Evolutionary conservation across 768 basidiomycete species (phyloP), one percentile per base, ranked within the genome.

Genomic region (Tulasnella sp.): DNA sequence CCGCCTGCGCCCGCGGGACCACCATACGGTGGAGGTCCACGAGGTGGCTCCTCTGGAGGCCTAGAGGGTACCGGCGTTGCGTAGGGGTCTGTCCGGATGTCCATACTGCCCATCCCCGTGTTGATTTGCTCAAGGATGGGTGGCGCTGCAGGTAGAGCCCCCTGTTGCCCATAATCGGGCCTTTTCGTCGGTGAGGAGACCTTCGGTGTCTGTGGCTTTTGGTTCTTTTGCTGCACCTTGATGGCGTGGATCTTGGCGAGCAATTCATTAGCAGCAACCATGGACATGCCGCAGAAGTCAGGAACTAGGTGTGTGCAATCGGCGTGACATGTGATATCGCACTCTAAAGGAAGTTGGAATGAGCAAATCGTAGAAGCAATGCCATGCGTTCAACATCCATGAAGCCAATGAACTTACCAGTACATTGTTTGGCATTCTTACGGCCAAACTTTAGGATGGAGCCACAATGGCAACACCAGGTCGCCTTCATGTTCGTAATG

Each of bases 381-480:
- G n/a, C n/a, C n/a, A n/a, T n/a, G n/a, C n/a, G n/a, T n/a, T n/a
- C n/a, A 58, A 13, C 9, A 24, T n/a, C 9, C 21, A 32, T 23
- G 10, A n/a, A 21, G 24, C 4, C 10, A 41, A 52, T 29, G 29
- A 24, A 59, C 72, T 58, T 23, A 74, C 73, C 74, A 0, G 89
- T 84, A 71, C 96, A 99, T 72, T 87, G 88, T 58, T 92, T 84
- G 21, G 95, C 87, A 70, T 97, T 95, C 77, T 98, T 98, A 65
- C 94, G 84, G 53, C 95, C 95, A 50, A 98, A 80, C 58, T 96
- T 94, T 24, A 96, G 80, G 81, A 99, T 94, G 68, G 94, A 96
- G 64, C 96, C 96, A 70, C 96, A 99, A 71, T 99, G 96, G 70
- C 96, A 99, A 72, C 96, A 99, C 96, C 96, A 99, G 68, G 95